Evolutionary conservation across 176 grass and related monocot genomes (phyloP), one percentile per base, ranked within the genome.

Genomic region (Cymbopogon citratus): DNA sequence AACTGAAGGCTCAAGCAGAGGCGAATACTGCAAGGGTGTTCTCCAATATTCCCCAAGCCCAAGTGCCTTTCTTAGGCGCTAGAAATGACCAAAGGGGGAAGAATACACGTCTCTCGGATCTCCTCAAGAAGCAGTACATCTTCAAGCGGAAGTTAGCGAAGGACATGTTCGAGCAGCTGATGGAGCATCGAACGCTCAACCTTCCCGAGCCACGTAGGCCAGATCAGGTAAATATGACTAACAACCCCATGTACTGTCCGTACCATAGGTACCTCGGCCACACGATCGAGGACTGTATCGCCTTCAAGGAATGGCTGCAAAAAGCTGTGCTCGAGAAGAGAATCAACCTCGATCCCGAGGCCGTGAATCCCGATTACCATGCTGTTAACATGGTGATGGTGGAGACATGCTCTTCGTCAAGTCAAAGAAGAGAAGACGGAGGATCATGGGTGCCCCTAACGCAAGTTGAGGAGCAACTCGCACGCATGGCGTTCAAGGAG

Each of bases 261-360:
- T 81, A 71, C 0, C 66, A 81, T 0, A 54, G 66, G 14, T 81
- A 71, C 2, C 35, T 81, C 0, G 35, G 66, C 0, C 66, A 81
- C 1, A 1, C 13, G 0, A 81, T 72, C 0, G 71, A 74, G 3
- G 71, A 54, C 1, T 54, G 46, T 0, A 12, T 54, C 8, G 16
- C 46, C 12, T 81, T 81, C 11, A 81, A 81, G 5, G 79, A 62
- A 13, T 72, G 52, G 52, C 51, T 80, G 0, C 63, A 80, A 26
- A 0, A 3, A 1, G 52, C 25, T 2, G 2, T 63, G 0, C 16
- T 10, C 0, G 19, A 82, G 7, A 73, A 73, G 2, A 45, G 18
- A 1, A 3, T 82, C 5, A 62, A 10, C 2, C 3, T 63, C 0
- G 38, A 82, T 0, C 11, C 18, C 0, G 27, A 73, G 0, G 68